Evolutionary conservation across 2,329 filamentous ascomycete species (phyloP).

Genomic region (Apiospora aurea): DNA sequence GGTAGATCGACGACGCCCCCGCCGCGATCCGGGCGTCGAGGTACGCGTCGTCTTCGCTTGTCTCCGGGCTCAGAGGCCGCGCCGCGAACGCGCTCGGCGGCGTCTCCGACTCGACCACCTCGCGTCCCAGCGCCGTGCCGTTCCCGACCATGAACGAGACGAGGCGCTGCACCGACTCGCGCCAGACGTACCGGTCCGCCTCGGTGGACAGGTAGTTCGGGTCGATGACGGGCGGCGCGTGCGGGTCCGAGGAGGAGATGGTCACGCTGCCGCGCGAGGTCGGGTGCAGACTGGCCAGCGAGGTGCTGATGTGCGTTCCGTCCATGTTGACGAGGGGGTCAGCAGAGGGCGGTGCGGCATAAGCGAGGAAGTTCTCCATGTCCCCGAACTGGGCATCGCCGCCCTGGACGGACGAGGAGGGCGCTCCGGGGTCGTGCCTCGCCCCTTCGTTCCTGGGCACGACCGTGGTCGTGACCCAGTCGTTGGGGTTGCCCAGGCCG

Average conservation of each 20-base stretch:
- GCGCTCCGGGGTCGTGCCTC: neutral
- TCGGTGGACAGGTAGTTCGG: conserved; percentile 22
- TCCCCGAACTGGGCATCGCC: neutral
- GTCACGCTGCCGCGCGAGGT: conserved; percentile 23
- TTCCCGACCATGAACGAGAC: neutral
- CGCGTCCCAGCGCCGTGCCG: neutral
- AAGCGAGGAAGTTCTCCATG: conserved; percentile 17
- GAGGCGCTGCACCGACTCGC: neutral
- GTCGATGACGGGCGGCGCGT: conserved; percentile 14
- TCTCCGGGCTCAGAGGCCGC: neutral
- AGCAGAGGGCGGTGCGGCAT: neutral
- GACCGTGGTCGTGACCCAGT: conserved; percentile 27
- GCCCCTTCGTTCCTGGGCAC: conserved; percentile 21
- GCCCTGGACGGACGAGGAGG: neutral
- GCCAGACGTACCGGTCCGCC: conserved; percentile 4
- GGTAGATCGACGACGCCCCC: conserved; percentile 7
- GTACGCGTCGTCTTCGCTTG: neutral
- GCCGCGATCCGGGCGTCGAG: conserved; percentile 20
- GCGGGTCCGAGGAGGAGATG: neutral
- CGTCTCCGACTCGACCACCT: conserved; percentile 18
- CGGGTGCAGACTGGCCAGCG: conserved; percentile 30
- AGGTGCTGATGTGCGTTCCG: conserved; percentile 23
- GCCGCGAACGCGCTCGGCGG: conserved; percentile 9
- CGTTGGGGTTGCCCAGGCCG: conserved; percentile 23
- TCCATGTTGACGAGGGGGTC: conserved; percentile 15